These are phyloP conservation scores for Lactarius hengduanensis DNA, from an alignment of 768 basidiomycete species.

Conservation along the genomic window DNA sequence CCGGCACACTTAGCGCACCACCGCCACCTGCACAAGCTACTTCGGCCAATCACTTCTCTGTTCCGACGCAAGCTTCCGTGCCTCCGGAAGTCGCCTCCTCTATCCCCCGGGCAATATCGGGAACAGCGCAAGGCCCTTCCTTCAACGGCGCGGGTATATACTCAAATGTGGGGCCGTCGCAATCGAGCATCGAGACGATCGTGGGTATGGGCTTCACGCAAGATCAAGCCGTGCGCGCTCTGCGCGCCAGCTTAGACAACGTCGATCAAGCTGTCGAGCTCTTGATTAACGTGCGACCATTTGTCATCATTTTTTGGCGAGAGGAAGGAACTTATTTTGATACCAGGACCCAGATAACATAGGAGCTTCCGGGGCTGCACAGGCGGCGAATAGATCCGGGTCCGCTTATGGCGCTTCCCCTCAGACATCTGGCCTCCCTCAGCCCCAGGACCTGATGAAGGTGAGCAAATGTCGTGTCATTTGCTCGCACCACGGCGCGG, in stretches of 20 bases:
- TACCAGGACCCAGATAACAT: conserved; percentile 71
- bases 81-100: conserved; percentile 38
- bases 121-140: conserved; percentile 32
- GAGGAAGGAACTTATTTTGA: conserved; percentile 6
- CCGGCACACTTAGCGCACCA: conserved; percentile 32
- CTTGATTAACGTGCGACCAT: conserved; percentile 72
- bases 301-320: not conserved
- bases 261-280: conserved; percentile 96
- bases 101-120: conserved; percentile 31
- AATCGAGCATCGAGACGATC: conserved; percentile 77
- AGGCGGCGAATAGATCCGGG: conserved; percentile 30
- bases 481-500: not conserved
- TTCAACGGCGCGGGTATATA: conserved; percentile 53
- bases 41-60: conserved; percentile 27
- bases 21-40: conserved; percentile 27
- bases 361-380: conserved; percentile 42
- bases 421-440: conserved; percentile 36
- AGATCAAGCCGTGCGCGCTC: conserved; percentile 78
- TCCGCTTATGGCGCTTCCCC: conserved; percentile 37
- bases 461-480: conserved; percentile 39
- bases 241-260: conserved; percentile 94
- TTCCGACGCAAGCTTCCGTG: conserved; percentile 31
- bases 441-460: conserved; percentile 85
- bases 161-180: conserved; percentile 73
- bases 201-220: conserved; percentile 90